Percentiles rank a stretch among this genome's conserved stretches.
These are phyloP conservation scores for Claviceps fusiformis DNA, from an alignment of 2,329 filamentous ascomycete species.

Conservation along the genomic window DNA sequence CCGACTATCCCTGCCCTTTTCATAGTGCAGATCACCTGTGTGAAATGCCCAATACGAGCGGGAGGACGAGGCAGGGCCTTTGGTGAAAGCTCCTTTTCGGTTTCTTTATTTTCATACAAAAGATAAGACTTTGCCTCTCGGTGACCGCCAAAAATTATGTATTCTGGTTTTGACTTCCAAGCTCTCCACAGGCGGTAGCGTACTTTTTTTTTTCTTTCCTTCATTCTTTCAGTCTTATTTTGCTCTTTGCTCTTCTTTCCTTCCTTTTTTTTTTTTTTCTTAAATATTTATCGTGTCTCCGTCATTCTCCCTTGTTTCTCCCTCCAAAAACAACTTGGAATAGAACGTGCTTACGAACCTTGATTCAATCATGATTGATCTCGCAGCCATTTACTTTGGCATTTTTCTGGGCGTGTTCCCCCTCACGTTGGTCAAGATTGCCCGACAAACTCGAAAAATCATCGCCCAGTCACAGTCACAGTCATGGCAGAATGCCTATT, in stretches of 20 bases:
- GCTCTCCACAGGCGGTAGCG: not conserved
- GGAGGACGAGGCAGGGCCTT: not conserved
- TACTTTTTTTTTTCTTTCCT: not conserved
- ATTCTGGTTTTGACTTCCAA: not conserved
- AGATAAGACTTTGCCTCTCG: not conserved
- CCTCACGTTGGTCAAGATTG: conserved; percentile 12
- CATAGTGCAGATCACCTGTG: not conserved
- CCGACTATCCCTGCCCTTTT: not conserved
- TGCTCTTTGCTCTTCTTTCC: not conserved
- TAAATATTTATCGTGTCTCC: not conserved
- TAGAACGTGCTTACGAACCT: not conserved
- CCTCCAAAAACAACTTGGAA: not conserved
- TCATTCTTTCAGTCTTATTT: not conserved
- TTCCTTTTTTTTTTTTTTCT: not conserved
- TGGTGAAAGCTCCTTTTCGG: not conserved
- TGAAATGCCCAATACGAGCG: not conserved
- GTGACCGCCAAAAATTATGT: not conserved
- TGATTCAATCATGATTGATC: conserved; percentile 6
- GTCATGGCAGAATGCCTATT: conserved; percentile 10
- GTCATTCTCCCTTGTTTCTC: not conserved
- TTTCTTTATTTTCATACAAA: not conserved
- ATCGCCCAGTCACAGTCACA: conserved; percentile 6
- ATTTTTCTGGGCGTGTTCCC: conserved; percentile 15
- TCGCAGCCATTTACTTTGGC: conserved; percentile 13
- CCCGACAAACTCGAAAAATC: conserved; percentile 12